Conservation (phyloP, 1,139 yeast genomes). For the Torulaspora globosa region DNA sequence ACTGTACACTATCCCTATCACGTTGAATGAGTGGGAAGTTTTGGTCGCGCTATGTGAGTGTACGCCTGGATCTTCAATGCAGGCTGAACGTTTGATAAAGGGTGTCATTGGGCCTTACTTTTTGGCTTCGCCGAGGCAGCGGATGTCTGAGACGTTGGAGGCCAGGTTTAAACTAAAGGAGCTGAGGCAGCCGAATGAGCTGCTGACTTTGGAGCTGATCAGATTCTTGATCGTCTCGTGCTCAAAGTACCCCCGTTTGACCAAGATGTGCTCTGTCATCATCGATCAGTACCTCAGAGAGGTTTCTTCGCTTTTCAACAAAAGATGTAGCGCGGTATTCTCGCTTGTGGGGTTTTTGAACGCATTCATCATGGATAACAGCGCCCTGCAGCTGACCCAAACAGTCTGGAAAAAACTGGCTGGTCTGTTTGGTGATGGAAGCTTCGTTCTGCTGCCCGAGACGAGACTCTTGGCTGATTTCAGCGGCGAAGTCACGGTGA, state of each 20-base stretch:
- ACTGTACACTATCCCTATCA: constrained; percentile 42
- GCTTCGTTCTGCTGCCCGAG: constrained; percentile 16
- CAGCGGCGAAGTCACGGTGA: constrained; percentile 32
- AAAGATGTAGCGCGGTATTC: constrained; percentile 29
- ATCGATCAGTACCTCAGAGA: constrained; percentile 33
- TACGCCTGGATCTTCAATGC: constrained; percentile 42
- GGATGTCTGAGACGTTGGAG: constrained; percentile 46
- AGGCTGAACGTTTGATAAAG: constrained; percentile 50
- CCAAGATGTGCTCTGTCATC: constrained; percentile 20
- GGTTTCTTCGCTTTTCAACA: constrained; percentile 23
- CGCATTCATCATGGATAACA: constrained; percentile 25
- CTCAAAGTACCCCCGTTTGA: constrained; percentile 35
- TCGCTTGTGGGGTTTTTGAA: constrained; percentile 34
- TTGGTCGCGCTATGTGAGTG: constrained; percentile 60
- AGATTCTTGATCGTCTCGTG: constrained; percentile 37
- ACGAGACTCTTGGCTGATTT: constrained; percentile 23
- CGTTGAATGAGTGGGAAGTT: constrained; percentile 63
- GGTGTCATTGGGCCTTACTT: constrained; percentile 55
- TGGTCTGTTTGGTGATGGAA: constrained; percentile 19
- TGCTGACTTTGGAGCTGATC: constrained; percentile 38
- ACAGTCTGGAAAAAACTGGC: constrained; percentile 23
- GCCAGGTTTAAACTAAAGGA: constrained; percentile 43
- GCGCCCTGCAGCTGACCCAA: constrained; percentile 22
- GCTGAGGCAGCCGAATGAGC: constrained; percentile 44
- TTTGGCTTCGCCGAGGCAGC: constrained; percentile 54